Conservation (phyloP, 768 basidiomycete genomes). For the Mycena indigotica region DNA sequence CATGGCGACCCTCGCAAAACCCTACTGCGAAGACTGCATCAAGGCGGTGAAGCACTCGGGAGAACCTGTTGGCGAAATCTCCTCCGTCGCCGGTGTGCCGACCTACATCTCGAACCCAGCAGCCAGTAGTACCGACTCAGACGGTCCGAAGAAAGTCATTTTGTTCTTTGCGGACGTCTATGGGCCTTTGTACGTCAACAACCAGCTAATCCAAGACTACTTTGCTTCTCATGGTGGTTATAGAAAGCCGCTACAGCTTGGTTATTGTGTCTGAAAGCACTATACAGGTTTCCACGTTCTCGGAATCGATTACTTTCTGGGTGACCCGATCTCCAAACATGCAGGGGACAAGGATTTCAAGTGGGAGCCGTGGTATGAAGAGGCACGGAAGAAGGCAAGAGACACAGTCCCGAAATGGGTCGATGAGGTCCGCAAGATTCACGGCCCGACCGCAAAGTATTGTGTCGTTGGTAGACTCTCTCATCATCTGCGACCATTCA, state of each 20-base stretch:
- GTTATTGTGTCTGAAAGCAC: too few species aligned
- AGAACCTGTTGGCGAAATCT: constrained; percentile 43
- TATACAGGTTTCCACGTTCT: constrained; percentile 58
- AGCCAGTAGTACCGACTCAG: neutral
- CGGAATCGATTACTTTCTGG: constrained; percentile 66
- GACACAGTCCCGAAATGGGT: constrained; percentile 53
- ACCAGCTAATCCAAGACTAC: constrained; percentile 63
- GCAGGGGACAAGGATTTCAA: constrained; percentile 40
- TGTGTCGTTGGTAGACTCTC: constrained; percentile 45
- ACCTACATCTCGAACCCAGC: constrained; percentile 60
- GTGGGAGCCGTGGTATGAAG: constrained; percentile 44
- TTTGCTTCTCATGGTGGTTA: constrained; percentile 64
- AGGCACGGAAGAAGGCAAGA: constrained; percentile 36
- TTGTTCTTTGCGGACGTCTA: constrained; percentile 63
- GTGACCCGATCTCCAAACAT: constrained; percentile 51
- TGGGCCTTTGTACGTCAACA: constrained; percentile 61
- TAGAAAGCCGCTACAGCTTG: too few species aligned
- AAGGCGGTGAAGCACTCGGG: constrained; percentile 55
- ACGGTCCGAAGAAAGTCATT: constrained; percentile 44
- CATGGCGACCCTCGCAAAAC: constrained; percentile 40
- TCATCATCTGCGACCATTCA: neutral
- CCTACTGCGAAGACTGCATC: constrained; percentile 56
- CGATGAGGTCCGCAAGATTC: constrained; percentile 48
- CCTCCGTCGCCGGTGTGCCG: constrained; percentile 43
- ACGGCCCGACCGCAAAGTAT: constrained; percentile 50